These are phyloP conservation scores for Gastrodia elata DNA, from an alignment of 106 monocot genomes.

Conservation along the genomic window DNA sequence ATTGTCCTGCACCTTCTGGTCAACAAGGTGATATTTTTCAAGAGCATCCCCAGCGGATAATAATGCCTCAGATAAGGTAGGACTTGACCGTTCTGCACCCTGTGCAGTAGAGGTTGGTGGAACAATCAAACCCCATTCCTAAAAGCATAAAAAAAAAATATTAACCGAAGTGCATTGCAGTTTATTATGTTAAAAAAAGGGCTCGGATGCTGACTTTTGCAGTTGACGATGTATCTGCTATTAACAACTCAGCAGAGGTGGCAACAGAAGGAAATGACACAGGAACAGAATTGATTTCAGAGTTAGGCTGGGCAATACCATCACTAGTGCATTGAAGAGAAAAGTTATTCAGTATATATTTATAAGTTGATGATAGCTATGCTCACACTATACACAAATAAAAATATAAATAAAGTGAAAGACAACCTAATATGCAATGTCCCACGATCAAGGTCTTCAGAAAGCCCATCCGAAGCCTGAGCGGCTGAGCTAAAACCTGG, in stretches of 20 bases:
- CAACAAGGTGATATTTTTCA: slow-evolving; percentile 67
- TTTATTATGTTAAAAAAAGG: neutral
- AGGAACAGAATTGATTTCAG: slow-evolving; percentile 29
- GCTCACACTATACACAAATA: neutral
- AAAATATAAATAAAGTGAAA: neutral
- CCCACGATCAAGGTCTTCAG: slow-evolving; percentile 47
- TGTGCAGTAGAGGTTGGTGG: slow-evolving; percentile 28
- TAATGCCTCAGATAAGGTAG: slow-evolving; percentile 35
- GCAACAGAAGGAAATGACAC: slow-evolving; percentile 34
- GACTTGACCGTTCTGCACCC: slow-evolving; percentile 30
- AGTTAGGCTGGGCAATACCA: slow-evolving; percentile 20
- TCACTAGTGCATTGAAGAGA: slow-evolving; percentile 32
- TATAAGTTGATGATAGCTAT: neutral
- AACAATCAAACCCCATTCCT: slow-evolving; percentile 54
- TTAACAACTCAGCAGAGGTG: slow-evolving; percentile 40
- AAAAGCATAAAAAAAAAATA: slow-evolving; percentile 14
- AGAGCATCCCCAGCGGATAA: slow-evolving; percentile 65
- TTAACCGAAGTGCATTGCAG: slow-evolving; percentile 13
- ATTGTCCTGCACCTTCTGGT: slow-evolving; percentile 52
- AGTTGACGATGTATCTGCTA: slow-evolving; percentile 22
- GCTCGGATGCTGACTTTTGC: slow-evolving; percentile 31
- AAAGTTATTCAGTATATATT: slow-evolving; percentile 2
- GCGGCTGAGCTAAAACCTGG: slow-evolving; percentile 30
- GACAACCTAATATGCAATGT: slow-evolving; percentile 31
- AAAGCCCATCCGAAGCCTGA: slow-evolving; percentile 41